Percentiles rank a stretch among this genome's conserved stretches.
Conservation (phyloP, 371 early-diverging fungal genomes). For the Apophysomyces ossiformis region DNA sequence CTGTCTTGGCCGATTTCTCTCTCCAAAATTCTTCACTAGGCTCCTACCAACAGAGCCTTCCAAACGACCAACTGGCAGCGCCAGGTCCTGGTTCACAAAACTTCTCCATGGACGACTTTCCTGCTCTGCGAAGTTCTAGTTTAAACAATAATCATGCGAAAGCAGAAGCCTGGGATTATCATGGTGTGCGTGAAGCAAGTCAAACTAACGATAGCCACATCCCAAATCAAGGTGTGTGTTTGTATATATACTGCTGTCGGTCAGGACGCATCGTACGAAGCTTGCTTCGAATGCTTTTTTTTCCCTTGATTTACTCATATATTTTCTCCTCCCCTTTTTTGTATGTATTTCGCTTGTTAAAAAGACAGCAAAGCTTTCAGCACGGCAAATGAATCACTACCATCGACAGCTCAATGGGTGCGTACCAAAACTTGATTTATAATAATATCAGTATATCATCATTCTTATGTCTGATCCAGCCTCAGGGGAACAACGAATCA, state of each 20-base stretch:
- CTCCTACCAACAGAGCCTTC: conserved; percentile 24
- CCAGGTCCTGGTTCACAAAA: conserved; percentile 44
- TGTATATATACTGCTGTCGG: background rate
- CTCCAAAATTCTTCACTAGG: conserved; percentile 14
- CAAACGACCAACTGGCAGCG: conserved; percentile 25
- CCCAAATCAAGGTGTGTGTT: conserved; percentile 7
- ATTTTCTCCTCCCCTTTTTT: background rate
- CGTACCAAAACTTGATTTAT: background rate
- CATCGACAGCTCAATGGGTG: conserved; percentile 1
- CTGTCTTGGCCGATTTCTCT: conserved; percentile 17
- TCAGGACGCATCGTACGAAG: background rate
- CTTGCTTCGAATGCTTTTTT: background rate
- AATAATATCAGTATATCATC: background rate
- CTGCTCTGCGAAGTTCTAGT: conserved; percentile 44
- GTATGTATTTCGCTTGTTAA: background rate
- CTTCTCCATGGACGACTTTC: conserved; percentile 57
- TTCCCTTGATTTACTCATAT: background rate
- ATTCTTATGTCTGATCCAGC: background rate
- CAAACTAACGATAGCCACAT: background rate
- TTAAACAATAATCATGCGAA: background rate
- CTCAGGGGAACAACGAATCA: background rate
- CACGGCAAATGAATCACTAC: background rate
- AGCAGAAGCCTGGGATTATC: conserved; percentile 2
- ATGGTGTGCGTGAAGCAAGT: background rate
- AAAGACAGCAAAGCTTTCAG: conserved; percentile 2